phyloP scores from a whole-genome alignment of 2,329 filamentous ascomycete species.

The Akanthomyces muscarius region DNA sequence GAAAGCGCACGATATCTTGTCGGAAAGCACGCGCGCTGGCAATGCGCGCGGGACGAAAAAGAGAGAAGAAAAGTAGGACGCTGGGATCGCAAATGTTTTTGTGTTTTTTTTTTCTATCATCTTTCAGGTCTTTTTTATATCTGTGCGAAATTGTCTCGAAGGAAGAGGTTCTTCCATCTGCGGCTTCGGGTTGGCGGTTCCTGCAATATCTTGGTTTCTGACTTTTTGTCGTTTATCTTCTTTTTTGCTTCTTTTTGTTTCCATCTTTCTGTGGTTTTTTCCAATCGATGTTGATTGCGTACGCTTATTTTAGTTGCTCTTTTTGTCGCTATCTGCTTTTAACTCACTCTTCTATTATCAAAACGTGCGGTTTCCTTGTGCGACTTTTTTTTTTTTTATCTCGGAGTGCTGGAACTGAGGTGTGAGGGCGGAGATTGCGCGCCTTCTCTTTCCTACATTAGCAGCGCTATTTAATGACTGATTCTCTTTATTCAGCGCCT shows the following conservation, averaged over 20 bases:
- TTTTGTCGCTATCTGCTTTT: background rate
- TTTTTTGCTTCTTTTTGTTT: slow-evolving; percentile 8
- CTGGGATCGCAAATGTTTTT: background rate
- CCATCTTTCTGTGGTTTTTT: slow-evolving; percentile 4
- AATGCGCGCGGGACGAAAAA: background rate
- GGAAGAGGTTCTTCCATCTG: background rate
- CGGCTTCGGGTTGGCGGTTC: slow-evolving; percentile 14
- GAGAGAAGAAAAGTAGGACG: background rate
- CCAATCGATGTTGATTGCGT: slow-evolving; percentile 10
- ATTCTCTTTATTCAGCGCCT: too few species aligned
- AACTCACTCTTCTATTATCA: background rate
- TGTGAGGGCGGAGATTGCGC: too few species aligned
- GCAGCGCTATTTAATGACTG: too few species aligned
- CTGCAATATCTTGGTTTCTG: slow-evolving; percentile 12
- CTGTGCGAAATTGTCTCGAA: slow-evolving; percentile 11
- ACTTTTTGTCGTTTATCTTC: slow-evolving; percentile 8
- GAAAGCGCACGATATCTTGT: slow-evolving; percentile 6
- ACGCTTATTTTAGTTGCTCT: slow-evolving; percentile 8
- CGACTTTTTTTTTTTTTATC: background rate
- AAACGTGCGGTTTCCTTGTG: background rate
- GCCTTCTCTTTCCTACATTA: background rate
- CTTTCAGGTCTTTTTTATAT: slow-evolving; percentile 17
- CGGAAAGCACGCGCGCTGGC: background rate
- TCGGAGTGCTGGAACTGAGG: background rate
- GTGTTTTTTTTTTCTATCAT: slow-evolving; percentile 1